These are phyloP conservation scores for Puccinia novopanici DNA, from an alignment of 1,284 basidiomycete genomes.

Conservation along the genomic window DNA sequence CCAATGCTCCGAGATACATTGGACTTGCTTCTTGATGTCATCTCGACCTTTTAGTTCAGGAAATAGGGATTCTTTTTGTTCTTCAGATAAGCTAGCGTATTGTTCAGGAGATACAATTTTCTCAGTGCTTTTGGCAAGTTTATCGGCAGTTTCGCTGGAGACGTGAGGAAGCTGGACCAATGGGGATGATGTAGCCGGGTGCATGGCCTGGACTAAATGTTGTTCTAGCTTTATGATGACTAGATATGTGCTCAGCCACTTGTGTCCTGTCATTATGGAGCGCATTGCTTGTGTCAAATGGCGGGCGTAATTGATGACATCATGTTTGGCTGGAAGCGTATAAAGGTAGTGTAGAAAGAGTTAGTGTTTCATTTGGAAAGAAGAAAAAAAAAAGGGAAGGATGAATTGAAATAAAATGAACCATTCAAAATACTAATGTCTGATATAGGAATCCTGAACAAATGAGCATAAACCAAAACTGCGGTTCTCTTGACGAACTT, in stretches of 20 bases:
- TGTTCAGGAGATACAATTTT: conserved; percentile 55
- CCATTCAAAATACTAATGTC: conserved; percentile 68
- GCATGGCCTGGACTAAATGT: conserved; percentile 80
- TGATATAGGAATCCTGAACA: conserved; percentile 72
- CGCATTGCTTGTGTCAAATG: conserved; percentile 73
- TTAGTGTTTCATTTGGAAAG: conserved; percentile 50
- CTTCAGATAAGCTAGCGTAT: conserved; percentile 54
- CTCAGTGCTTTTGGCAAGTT: conserved; percentile 61
- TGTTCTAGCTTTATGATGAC: conserved; percentile 80
- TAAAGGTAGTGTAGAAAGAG: background rate
- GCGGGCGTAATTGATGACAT: conserved; percentile 55
- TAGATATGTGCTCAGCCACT: conserved; percentile 83
- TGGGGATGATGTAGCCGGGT: conserved; percentile 63
- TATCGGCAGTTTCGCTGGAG: conserved; percentile 62
- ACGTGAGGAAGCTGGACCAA: conserved; percentile 78
- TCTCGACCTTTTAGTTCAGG: conserved; percentile 54
- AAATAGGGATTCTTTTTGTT: conserved; percentile 64
- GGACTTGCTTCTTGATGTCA: conserved; percentile 34
- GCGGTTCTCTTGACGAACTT: conserved; percentile 65
- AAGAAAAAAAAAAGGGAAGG: conserved; percentile 66
- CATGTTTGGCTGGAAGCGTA: conserved; percentile 54
- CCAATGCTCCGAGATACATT: conserved; percentile 72
- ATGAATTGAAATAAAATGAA: conserved; percentile 58
- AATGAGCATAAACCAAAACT: conserved; percentile 79
- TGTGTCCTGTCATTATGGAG: conserved; percentile 80